A percentile compares a stretch with the other conserved stretches of the same genome.
These are phyloP conservation scores for Candida wancherniae DNA, from an alignment of 805 yeast genomes.

Conservation along the genomic window DNA sequence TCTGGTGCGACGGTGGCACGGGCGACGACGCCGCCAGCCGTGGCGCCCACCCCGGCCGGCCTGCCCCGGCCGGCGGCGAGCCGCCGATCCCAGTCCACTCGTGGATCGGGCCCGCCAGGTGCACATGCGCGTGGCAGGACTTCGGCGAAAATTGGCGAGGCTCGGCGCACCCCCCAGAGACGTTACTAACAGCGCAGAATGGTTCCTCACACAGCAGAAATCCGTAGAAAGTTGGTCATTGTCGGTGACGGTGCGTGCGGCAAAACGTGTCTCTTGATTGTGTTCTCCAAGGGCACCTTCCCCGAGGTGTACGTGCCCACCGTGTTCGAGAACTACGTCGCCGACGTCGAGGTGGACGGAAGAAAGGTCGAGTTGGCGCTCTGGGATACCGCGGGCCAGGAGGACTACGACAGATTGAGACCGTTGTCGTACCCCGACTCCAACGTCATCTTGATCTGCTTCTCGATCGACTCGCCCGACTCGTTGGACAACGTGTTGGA, in stretches of 20 bases:
- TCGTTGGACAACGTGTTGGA: constrained; percentile 32
- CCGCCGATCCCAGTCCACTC: too few relatives aligned
- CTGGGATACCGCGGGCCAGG: constrained; percentile 38
- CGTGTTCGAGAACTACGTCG: constrained; percentile 97
- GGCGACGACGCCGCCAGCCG: too few relatives aligned
- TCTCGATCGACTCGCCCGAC: constrained; percentile 29
- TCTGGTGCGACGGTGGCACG: too few relatives aligned
- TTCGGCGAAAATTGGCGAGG: too few relatives aligned
- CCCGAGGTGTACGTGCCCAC: constrained; percentile 30
- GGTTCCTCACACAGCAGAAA: constrained; percentile 24
- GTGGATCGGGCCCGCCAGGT: too few relatives aligned
- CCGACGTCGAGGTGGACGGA: constrained; percentile 71
- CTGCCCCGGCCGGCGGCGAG: too few relatives aligned
- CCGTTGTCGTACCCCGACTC: constrained; percentile 41
- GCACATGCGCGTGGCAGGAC: too few relatives aligned
- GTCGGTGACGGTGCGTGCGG: constrained; percentile 33
- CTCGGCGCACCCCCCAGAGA: too few relatives aligned
- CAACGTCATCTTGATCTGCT: constrained; percentile 34
- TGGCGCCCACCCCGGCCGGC: too few relatives aligned
- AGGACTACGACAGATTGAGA: constrained; percentile 34
- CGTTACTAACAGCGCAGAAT: constrained; percentile 16
- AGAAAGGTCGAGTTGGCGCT: constrained; percentile 48
- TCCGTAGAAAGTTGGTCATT: constrained; percentile 29
- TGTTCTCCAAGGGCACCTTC: constrained; percentile 28
- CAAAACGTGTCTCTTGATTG: constrained; percentile 29